These are phyloP conservation scores for Francoa sonchifolia DNA, from an alignment of 441 rosid species.

Conservation along the genomic window DNA sequence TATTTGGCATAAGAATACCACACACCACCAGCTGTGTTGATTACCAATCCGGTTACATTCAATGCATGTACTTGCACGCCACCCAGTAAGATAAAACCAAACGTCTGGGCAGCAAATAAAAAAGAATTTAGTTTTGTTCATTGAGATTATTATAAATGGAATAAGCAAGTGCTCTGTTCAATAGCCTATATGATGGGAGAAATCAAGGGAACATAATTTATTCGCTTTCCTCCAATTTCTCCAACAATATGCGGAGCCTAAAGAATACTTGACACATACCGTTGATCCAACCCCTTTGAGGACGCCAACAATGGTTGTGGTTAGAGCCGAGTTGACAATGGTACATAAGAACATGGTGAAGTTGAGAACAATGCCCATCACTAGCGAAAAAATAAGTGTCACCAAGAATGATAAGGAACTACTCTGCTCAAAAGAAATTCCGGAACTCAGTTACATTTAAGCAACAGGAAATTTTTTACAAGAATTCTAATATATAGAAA, in stretches of 20 bases:
- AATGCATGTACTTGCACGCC: constrained; percentile 82
- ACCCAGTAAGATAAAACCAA: constrained; percentile 79
- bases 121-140: constrained; percentile 1
- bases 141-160: neutral
- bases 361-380: constrained; percentile 92
- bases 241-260: neutral
- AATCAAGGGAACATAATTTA: neutral
- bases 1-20: constrained; percentile 89
- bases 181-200: constrained; percentile 2
- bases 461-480: neutral
- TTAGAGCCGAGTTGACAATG: constrained; percentile 88
- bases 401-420: constrained; percentile 58
- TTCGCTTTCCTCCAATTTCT: neutral
- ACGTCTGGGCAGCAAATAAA: constrained; percentile 32
- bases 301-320: constrained; percentile 94
- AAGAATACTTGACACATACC: constrained; percentile 30
- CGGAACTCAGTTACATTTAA: too few species aligned
- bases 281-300: constrained; percentile 96
- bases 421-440: constrained; percentile 45
- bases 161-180: neutral
- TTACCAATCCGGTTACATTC: constrained; percentile 70
- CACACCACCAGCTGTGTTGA: constrained; percentile 86
- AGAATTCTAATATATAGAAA: neutral
- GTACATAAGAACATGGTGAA: constrained; percentile 96
- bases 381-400: constrained; percentile 57